These are phyloP conservation scores for Aspergillus sp. DNA, from an alignment of 2,329 filamentous ascomycete species.

Conservation along the genomic window DNA sequence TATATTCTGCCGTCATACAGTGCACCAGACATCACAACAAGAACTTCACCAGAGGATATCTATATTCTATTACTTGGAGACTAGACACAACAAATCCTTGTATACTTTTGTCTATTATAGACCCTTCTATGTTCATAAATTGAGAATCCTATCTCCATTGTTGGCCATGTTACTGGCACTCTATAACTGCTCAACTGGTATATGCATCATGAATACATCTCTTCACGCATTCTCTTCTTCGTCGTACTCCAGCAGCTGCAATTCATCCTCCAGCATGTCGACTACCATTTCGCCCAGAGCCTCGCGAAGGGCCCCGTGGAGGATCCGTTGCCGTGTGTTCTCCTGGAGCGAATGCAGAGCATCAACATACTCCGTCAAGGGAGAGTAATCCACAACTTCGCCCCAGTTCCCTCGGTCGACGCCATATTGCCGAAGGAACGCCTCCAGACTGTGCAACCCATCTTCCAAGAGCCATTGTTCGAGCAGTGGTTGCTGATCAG, in stretches of 20 bases:
- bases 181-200: not conserved
- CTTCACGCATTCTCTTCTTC: constrained; percentile 14
- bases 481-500: constrained; percentile 26
- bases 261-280: constrained; percentile 36
- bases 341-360: constrained; percentile 26
- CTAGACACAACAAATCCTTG: too few species aligned
- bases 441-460: constrained; percentile 33
- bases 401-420: constrained; percentile 44
- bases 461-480: constrained; percentile 33
- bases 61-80: not conserved
- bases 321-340: constrained; percentile 22
- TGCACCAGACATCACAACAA: too few species aligned
- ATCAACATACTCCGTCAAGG: constrained; percentile 36
- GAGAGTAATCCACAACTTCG: constrained; percentile 31
- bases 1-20: too few species aligned
- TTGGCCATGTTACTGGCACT: not conserved
- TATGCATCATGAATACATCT: not conserved
- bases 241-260: constrained; percentile 30
- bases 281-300: constrained; percentile 34
- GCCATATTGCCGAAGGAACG: constrained; percentile 37
- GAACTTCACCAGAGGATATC: too few species aligned
- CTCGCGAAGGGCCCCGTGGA: constrained; percentile 30
- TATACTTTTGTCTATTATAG: not conserved
- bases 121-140: not conserved
- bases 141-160: not conserved